Percentiles rank a stretch among this genome's conserved stretches.
Conservation (phyloP, 352 stramenopile species). For the Globisporangium solare region DNA sequence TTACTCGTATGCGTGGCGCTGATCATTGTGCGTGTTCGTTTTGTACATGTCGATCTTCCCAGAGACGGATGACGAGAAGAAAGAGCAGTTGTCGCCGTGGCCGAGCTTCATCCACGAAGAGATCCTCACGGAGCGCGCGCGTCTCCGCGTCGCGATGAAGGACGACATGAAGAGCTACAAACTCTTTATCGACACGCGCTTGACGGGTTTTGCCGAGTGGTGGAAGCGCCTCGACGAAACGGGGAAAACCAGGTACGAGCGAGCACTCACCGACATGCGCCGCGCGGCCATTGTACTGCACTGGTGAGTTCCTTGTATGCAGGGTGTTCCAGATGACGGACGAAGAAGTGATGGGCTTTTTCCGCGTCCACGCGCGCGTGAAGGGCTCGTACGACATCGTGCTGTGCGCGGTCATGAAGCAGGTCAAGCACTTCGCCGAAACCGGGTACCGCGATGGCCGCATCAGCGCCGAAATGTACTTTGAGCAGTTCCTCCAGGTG, state of each 20-base stretch:
- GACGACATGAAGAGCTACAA: constrained; percentile 66
- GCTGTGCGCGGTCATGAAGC: constrained; percentile 87
- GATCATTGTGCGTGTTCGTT: background rate
- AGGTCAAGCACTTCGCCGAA: constrained; percentile 89
- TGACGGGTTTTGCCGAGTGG: constrained; percentile 58
- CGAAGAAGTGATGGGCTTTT: constrained; percentile 78
- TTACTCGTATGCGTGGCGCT: background rate
- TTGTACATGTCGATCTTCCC: constrained; percentile 8
- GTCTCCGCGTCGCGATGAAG: constrained; percentile 83
- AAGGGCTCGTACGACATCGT: constrained; percentile 90
- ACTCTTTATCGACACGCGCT: constrained; percentile 54
- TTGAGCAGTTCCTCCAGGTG: constrained; percentile 56
- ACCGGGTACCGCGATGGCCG: constrained; percentile 90
- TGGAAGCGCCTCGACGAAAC: constrained; percentile 46
- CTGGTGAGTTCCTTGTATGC: background rate
- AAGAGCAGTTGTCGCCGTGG: constrained; percentile 85
- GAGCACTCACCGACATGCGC: too few species aligned
- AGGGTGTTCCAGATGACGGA: constrained; percentile 86
- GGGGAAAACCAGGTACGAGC: constrained; percentile 34
- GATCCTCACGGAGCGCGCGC: constrained; percentile 89
- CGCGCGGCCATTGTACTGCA: too few species aligned
- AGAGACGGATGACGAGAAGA: constrained; percentile 90
- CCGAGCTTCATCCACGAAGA: constrained; percentile 88
- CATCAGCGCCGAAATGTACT: constrained; percentile 60
- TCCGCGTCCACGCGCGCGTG: constrained; percentile 83